Evolutionary conservation across 306 rosid species (phyloP).

Genomic region (Trifolium dubium): DNA sequence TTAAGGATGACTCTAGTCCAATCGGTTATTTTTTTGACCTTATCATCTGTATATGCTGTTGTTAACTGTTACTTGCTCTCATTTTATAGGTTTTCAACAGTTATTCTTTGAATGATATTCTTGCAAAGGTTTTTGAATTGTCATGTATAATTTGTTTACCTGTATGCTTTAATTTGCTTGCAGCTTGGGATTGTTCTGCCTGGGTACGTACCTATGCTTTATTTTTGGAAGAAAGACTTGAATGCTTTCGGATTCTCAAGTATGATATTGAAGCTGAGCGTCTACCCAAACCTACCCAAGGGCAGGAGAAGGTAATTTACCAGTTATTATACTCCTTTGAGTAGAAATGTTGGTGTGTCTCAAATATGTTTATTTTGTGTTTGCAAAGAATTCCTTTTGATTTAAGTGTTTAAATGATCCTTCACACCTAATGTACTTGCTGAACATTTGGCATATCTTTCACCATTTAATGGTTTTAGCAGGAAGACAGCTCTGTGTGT

Average conservation of each 20-base stretch:
- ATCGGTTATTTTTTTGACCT: slow-evolving; percentile 64
- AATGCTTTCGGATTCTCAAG: slow-evolving; percentile 85
- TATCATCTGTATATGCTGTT: slow-evolving; percentile 28
- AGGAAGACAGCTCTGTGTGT: background rate
- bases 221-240: slow-evolving; percentile 98
- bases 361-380: slow-evolving; percentile 1
- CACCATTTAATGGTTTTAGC: background rate
- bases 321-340: slow-evolving; percentile 6
- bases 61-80: slow-evolving; percentile 23
- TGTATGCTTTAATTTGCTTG: slow-evolving; percentile 32
- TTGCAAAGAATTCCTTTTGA: slow-evolving; percentile 20
- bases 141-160: slow-evolving; percentile 20
- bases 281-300: slow-evolving; percentile 86
- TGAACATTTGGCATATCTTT: slow-evolving; percentile 2
- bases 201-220: slow-evolving; percentile 99
- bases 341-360: slow-evolving; percentile 13
- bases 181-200: slow-evolving; percentile 99
- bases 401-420: slow-evolving; percentile 11
- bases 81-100: slow-evolving; percentile 30
- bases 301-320: slow-evolving; percentile 80
- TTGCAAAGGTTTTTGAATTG: background rate
- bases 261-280: slow-evolving; percentile 99
- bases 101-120: slow-evolving; percentile 12
- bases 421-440: background rate
- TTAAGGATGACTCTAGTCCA: slow-evolving; percentile 98